Percentiles rank a stretch among this genome's conserved stretches.
Conservation (phyloP, 345 rosid species). For the Corchorus capsularis region DNA sequence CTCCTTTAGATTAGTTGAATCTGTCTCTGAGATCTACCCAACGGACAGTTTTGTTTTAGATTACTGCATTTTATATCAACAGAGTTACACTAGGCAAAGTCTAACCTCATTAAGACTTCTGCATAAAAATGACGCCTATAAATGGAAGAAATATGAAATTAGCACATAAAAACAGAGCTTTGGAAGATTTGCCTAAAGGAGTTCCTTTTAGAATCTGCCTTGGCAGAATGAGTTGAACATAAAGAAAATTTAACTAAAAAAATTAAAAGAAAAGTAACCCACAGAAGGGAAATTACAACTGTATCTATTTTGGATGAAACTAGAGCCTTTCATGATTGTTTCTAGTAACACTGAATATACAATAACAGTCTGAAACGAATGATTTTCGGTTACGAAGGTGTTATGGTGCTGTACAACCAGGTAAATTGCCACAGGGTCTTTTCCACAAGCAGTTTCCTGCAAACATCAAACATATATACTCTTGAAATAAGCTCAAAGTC, state of each 20-base stretch:
- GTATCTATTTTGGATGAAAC: background rate
- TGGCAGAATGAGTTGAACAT: background rate
- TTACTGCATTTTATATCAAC: no score
- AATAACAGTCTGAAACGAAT: conserved; percentile 32
- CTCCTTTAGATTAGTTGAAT: no score
- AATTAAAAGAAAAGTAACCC: background rate
- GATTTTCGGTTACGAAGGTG: conserved; percentile 19
- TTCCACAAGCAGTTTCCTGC: conserved; percentile 35
- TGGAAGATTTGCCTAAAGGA: background rate
- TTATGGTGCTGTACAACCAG: conserved; percentile 40
- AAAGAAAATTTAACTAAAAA: background rate
- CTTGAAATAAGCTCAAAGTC: background rate
- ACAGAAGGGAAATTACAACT: background rate
- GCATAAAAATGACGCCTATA: no score
- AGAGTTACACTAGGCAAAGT: no score
- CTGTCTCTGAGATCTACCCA: no score
- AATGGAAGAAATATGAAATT: no score
- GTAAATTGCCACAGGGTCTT: conserved; percentile 20
- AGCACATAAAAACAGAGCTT: background rate
- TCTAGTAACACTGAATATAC: conserved; percentile 32
- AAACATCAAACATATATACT: background rate
- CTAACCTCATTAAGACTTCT: no score
- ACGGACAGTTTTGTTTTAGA: no score
- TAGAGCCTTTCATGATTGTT: background rate
- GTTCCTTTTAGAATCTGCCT: background rate